These are phyloP conservation scores for Colletotrichum agaves DNA, from an alignment of 2,329 filamentous ascomycete species.

Conservation along the genomic window DNA sequence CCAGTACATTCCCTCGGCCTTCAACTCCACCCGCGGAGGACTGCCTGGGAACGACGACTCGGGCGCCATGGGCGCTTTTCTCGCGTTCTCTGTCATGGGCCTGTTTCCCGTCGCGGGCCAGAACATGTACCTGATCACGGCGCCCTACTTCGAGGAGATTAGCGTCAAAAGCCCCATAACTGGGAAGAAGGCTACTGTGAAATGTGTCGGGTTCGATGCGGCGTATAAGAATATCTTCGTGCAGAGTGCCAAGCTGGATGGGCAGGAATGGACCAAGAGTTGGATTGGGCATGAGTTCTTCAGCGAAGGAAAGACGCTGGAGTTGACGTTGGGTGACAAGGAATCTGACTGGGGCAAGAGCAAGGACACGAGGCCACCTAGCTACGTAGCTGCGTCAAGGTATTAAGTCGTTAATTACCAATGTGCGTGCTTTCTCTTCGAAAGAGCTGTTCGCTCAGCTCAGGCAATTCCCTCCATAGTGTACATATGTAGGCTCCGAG, in stretches of 20 bases:
- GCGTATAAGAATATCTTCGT: constrained; percentile 66
- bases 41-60: constrained; percentile 73
- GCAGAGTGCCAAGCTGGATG: constrained; percentile 67
- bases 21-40: constrained; percentile 66
- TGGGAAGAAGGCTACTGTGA: constrained; percentile 66
- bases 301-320: constrained; percentile 64
- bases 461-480: too few relatives aligned
- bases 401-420: background rate
- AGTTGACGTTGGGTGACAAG: constrained; percentile 59
- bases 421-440: too few relatives aligned
- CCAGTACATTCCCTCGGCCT: constrained; percentile 68
- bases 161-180: constrained; percentile 62
- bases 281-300: constrained; percentile 73
- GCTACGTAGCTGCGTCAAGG: constrained; percentile 39
- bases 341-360: constrained; percentile 66
- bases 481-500: too few relatives aligned
- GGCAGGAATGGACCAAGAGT: constrained; percentile 63
- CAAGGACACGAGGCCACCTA: constrained; percentile 62
- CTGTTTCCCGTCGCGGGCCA: constrained; percentile 69
- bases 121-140: constrained; percentile 71
- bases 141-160: constrained; percentile 69
- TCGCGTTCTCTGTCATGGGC: constrained; percentile 67
- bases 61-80: constrained; percentile 72
- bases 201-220: constrained; percentile 66
- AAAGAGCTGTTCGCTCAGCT: too few relatives aligned